Base-by-base conservation (phyloP, 2,329 filamentous ascomycete genomes). In the Beauveria caledonica region DNA sequence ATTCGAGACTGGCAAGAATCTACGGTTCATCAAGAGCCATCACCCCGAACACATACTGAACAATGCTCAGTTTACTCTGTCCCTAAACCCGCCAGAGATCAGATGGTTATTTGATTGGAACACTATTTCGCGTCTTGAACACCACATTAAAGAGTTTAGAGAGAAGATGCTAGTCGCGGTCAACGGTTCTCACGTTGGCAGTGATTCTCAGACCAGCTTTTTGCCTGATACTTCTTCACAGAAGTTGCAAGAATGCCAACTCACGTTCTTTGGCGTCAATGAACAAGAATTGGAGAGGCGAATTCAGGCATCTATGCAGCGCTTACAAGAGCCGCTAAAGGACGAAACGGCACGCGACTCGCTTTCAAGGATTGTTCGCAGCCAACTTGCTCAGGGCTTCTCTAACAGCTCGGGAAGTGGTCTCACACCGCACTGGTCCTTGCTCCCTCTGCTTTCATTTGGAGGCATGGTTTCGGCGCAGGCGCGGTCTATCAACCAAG, bases 1-100 rank as follows among this genome's bases (percentile, higher is more conserved):
- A n/a, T 92, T 93, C 64, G 90, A 95, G 69, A 88, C 86, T 3
- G 91, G 90, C 4, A 84, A 82, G 66, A 93, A 88, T 69, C 73
- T 96, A 52, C 83, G 88, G 8, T 85, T 94, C 58, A 77, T 96
- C 52, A 83, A 85, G 65, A 76, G 78, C 23, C 85, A 88, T 65
- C 88, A 94, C 68, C 82, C 89, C 5, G 77, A 85, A 2, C 89
- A 95, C 68, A 85, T 87, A 0, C 75, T 94, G 46, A 81, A 84
- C 15, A 78, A 78, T 46, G 68, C 77, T n/a, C 75, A 77, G 27
- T 74, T 80, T 6, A 70, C 84, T 6, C 65, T 69, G 10, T 70
- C 74, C 13, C 75, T 77, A 11, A 71, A 76, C 7, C 81, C 85
- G 13, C 87, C 88, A 3, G 71, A 72, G 15, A 75, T 90, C 2